phyloP scores from a whole-genome alignment of 2,329 filamentous ascomycete species.

The Chaetomiaceae sp. region DNA sequence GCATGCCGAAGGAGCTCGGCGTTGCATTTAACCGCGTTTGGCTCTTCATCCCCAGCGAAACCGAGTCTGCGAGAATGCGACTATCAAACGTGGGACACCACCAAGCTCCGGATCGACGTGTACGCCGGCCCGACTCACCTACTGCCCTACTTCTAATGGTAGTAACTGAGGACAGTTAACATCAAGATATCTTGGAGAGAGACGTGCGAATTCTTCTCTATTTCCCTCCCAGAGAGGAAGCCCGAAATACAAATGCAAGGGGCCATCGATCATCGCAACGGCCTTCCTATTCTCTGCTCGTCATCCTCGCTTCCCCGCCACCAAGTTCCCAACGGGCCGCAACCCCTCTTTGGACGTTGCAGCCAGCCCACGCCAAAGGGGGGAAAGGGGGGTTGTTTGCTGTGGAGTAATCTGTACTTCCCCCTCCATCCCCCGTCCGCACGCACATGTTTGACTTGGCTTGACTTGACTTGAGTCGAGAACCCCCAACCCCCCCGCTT shows the following conservation, averaged over 20 bases:
- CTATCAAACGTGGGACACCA: constrained; percentile 1
- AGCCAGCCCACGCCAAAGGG: no score
- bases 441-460: constrained; percentile 1
- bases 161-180: no score
- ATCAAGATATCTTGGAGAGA: no score
- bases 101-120: constrained; percentile 1
- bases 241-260: no score
- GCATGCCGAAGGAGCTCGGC: constrained; percentile 1
- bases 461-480: no score
- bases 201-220: no score
- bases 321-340: constrained; percentile 11
- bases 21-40: constrained; percentile 12
- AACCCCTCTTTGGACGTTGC: constrained; percentile 14
- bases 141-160: no score
- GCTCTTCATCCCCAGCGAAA: constrained; percentile 1
- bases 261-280: no score
- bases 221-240: no score
- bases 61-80: background rate
- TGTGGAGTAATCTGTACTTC: no score
- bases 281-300: constrained; percentile 5
- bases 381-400: background rate
- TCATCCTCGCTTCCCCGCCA: constrained; percentile 14
- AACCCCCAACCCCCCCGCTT: no score
- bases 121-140: constrained; percentile 1
- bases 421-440: constrained; percentile 3